A percentile compares a stretch with the other conserved stretches of the same genome.
phyloP scores from a whole-genome alignment of 805 yeast genomes.

The Sungouiozyma intestinalis region DNA sequence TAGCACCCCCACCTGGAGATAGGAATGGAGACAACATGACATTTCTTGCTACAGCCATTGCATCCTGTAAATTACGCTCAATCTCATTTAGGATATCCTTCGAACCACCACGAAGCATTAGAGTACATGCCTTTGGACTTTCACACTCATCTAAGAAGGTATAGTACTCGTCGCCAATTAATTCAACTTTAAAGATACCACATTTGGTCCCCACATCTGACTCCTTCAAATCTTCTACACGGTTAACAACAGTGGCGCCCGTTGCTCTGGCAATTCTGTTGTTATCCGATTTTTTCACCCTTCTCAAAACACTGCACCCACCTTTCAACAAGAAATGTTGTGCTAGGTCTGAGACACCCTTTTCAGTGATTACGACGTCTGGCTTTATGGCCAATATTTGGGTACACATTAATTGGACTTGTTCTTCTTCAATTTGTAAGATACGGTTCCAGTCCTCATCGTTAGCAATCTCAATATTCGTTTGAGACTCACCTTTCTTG shows the following conservation, averaged over 20 bases:
- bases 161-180: constrained; percentile 96
- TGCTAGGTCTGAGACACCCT: constrained; percentile 96
- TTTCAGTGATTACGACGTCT: constrained; percentile 90
- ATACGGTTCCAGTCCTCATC: constrained; percentile 95
- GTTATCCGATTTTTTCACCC: constrained; percentile 91
- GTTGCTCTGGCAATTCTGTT: constrained; percentile 95
- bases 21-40: constrained; percentile 89
- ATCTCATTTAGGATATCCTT: constrained; percentile 93
- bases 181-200: constrained; percentile 85
- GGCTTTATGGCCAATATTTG: constrained; percentile 78
- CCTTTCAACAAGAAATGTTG: constrained; percentile 93
- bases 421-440: constrained; percentile 95
- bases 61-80: constrained; percentile 95
- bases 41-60: constrained; percentile 95
- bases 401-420: constrained; percentile 78
- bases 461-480: constrained; percentile 91
- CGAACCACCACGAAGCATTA: constrained; percentile 88
- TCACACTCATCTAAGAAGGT: constrained; percentile 72
- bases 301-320: constrained; percentile 83
- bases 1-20: constrained; percentile 99
- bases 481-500: constrained; percentile 98
- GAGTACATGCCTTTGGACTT: constrained; percentile 88
- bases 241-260: constrained; percentile 93
- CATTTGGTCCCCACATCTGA: constrained; percentile 81
- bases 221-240: constrained; percentile 90